Evolutionary conservation across 1,284 basidiomycete species (phyloP), one percentile per base, ranked within the genome.

Genomic region (Ceratorhiza oryzae-sativae): DNA sequence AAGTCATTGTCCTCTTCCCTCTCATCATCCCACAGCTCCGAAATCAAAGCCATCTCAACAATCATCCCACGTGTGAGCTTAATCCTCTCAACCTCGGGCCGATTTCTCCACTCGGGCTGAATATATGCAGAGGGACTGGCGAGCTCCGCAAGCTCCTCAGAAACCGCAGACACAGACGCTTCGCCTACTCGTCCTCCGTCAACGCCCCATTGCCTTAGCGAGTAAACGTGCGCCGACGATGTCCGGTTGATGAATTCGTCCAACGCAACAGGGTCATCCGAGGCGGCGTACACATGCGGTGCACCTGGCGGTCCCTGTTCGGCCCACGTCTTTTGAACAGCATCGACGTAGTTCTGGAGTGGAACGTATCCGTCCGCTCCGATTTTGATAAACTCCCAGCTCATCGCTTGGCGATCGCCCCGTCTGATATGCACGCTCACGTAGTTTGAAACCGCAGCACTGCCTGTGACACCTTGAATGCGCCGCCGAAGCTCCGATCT

Each of bases 21-120:
- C 81, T 79, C 49, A 39, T 56, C 60, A 51, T 70, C 42, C 89
- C 89, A 91, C 56, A 87, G 76, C 18, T 88, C 88, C 73, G 84
- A 85, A 20, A 88, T 62, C 76, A 89, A 75, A 18, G 88, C 88
- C 75, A 90, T 84, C 77, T 91, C 89, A 1, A 90, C 86, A 60
- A 91, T 78, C 81, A 88, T 85, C 0, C 89, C 89, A 58, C 82
- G 82, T 20, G 88, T 90, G 34, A 85, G 81, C 30, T 77, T 76
- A 10, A 85, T 79, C 62, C 87, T 80, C 63, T 83, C 82, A 53
- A 80, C 80, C 15, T 80, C 74, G 15, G 79, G 76, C 39, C 86
- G 76, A 51, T 76, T 73, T 63, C 82, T 78, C 76, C 89, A 90
- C 53, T 84, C 80, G 20, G 79, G 76, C 78, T 90, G 88, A 30